Evolutionary conservation across 306 rosid genomes (phyloP), one percentile per base, ranked within the genome.

Genomic region (Vigna mungo): DNA sequence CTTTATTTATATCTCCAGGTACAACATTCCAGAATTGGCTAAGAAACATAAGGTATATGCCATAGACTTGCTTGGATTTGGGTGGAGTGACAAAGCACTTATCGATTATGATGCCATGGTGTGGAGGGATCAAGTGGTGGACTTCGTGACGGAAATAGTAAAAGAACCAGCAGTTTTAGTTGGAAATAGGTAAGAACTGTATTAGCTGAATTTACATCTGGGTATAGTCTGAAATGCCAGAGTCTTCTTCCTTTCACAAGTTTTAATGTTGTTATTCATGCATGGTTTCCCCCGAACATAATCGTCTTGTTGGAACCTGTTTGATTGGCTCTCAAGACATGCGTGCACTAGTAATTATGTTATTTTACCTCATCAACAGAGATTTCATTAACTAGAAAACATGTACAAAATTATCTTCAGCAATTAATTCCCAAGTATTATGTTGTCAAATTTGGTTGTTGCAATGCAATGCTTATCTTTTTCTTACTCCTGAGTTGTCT

Each of bases 71-170:
- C 88, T 92, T 79, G 97, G 97, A 48, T 95, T 95, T 63, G 97
- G 99, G 53, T 95, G 99, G 99, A 95, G 99, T 82, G 98, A 95
- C 82, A 95, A 95, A 74, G 99, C 99, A 77, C 52, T 95, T 44
- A 83, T 92, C 1, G 97, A 95, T n/a, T 95, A 95, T 39, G 97
- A 95, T 86, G 94, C 98, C 82, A 53, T 89, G 92, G 86, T 92
- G 21, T 91, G 97, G 99, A 92, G 89, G 71, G 98, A 89, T 82
- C 99, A 95, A 78, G 92, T 88, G 41, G 92, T 81, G 60, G 98
- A 95, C 80, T 95, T 92, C 83, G 23, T 91, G 89, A 89, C 91
- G 78, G 99, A 92, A 58, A 84, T 95, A n/a, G 96, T 95, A 78
- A 88, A 92, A 84, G 96, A 92, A 71, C 94, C 92, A 2, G 84